These are phyloP conservation scores for Erodium moschatum DNA, from an alignment of 441 rosid species.

Conservation along the genomic window DNA sequence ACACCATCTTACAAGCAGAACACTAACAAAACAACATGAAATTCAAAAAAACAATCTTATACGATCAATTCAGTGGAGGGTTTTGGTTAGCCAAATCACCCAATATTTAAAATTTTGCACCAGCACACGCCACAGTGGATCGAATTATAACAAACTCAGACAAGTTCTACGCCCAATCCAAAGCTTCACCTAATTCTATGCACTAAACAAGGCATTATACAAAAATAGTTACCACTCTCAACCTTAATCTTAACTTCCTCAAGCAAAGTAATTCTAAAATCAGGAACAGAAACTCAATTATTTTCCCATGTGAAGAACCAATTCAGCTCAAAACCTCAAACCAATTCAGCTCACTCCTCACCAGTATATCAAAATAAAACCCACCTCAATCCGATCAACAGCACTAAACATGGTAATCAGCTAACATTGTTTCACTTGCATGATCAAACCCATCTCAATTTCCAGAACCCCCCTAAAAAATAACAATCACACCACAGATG, in stretches of 20 bases:
- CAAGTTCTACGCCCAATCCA: no score
- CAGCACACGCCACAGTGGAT: background rate
- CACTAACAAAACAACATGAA: background rate
- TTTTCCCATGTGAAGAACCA: background rate
- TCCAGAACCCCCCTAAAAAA: background rate
- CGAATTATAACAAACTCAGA: background rate
- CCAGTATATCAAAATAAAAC: background rate
- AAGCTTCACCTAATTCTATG: background rate
- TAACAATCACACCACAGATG: background rate
- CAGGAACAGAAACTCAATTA: background rate
- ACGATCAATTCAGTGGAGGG: background rate
- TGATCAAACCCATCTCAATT: background rate
- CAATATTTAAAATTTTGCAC: background rate
- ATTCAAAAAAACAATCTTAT: no score
- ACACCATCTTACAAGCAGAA: background rate
- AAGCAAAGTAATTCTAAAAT: background rate
- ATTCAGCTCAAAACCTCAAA: background rate
- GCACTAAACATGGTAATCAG: background rate
- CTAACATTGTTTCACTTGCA: background rate
- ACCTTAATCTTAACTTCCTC: background rate
- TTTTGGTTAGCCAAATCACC: no score
- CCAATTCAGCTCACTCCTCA: background rate
- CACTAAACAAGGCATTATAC: background rate
- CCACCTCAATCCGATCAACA: no score
- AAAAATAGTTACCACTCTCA: background rate